Percentiles rank a stretch among this genome's conserved stretches.
These are phyloP conservation scores for Athelia psychrophila DNA, from an alignment of 1,284 basidiomycete genomes.

Conservation along the genomic window DNA sequence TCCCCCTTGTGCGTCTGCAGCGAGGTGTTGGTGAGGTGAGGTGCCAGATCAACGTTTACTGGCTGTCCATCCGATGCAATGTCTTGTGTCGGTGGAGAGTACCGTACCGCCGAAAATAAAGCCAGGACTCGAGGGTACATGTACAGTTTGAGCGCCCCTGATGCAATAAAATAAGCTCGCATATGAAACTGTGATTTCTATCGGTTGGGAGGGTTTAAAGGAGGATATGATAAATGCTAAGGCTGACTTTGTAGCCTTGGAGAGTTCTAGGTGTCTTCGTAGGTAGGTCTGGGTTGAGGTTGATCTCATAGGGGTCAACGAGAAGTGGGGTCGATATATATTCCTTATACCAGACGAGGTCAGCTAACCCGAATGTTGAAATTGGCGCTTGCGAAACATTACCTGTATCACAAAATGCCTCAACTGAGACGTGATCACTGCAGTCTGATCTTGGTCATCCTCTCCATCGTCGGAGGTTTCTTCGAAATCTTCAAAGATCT, in stretches of 20 bases:
- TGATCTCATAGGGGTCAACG: constrained; percentile 60
- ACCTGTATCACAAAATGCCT: constrained; percentile 98
- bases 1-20: constrained; percentile 76
- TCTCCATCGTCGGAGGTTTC: constrained; percentile 40
- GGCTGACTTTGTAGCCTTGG: constrained; percentile 66
- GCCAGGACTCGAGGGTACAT: constrained; percentile 85
- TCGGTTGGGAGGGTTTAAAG: constrained; percentile 10
- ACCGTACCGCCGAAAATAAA: constrained; percentile 77
- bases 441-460: constrained; percentile 36
- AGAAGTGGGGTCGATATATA: constrained; percentile 80
- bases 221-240: constrained; percentile 5
- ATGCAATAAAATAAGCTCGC: constrained; percentile 89
- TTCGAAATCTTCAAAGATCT: constrained; percentile 88
- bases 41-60: constrained; percentile 53
- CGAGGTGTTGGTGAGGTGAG: constrained; percentile 96
- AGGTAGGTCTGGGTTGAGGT: constrained; percentile 21
- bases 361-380: constrained; percentile 4
- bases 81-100: constrained; percentile 38
- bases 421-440: constrained; percentile 83
- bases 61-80: constrained; percentile 20
- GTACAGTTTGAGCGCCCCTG: constrained; percentile 75
- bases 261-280: constrained; percentile 23
- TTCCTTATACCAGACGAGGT: constrained; percentile 51
- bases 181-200: constrained; percentile 78
- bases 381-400: constrained; percentile 9